A percentile compares a stretch with the other conserved stretches of the same genome.
phyloP scores from a whole-genome alignment of 2,329 filamentous ascomycete genomes.

The Curvularia verruculosa region DNA sequence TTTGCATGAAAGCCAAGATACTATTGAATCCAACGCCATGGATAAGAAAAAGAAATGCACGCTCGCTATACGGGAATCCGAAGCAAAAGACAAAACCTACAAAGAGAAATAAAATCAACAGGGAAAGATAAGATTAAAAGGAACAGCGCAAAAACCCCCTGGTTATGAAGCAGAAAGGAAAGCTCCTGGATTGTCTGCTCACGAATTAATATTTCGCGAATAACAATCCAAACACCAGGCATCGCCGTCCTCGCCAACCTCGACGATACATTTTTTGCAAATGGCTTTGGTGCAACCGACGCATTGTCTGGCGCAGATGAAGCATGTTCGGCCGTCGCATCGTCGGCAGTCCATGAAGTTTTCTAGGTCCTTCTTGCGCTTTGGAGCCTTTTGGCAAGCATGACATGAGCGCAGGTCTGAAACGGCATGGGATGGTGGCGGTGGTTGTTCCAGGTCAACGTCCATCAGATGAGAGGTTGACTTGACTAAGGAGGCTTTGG shows the following conservation, averaged over 20 bases:
- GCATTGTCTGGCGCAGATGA: slow-evolving; percentile 71
- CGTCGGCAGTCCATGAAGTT: slow-evolving; percentile 68
- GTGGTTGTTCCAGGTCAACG: slow-evolving; percentile 26
- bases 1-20: not conserved
- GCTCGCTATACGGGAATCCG: not conserved
- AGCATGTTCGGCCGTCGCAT: slow-evolving; percentile 68
- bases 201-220: slow-evolving; percentile 30
- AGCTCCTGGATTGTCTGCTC: slow-evolving; percentile 3
- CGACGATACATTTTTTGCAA: slow-evolving; percentile 72
- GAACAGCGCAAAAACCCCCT: not conserved
- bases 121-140: not conserved
- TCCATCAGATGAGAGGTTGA: slow-evolving; percentile 45
- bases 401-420: slow-evolving; percentile 61
- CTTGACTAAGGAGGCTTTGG: slow-evolving; percentile 33
- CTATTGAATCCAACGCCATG: not conserved
- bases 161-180: not conserved
- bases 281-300: slow-evolving; percentile 58
- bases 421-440: slow-evolving; percentile 12
- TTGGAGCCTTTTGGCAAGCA: slow-evolving; percentile 70
- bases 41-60: not conserved
- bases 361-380: slow-evolving; percentile 69
- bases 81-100: not conserved
- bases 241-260: slow-evolving; percentile 68
- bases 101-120: not conserved
- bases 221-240: slow-evolving; percentile 69